Evolutionary conservation across 2,329 filamentous ascomycete species (phyloP).

Genomic region (Lasiodiplodia gonubiensis): DNA sequence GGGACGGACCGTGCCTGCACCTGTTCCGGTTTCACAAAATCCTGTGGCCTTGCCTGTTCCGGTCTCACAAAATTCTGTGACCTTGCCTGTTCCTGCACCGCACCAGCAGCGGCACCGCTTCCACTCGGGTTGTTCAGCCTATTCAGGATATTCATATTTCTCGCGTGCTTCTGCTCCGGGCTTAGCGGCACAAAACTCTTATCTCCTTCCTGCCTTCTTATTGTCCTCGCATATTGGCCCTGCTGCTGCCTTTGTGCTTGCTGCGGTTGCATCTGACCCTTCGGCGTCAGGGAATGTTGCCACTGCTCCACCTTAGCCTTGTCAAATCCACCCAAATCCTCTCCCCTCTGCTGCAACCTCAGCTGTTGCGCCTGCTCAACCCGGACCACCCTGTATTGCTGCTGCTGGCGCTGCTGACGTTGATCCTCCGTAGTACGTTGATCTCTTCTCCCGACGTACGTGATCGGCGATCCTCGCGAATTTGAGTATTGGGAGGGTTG

Average conservation of each 20-base stretch:
- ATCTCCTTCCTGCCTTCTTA: not conserved
- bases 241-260: not conserved
- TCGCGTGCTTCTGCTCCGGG: not conserved
- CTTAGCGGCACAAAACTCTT: slow-evolving; percentile 7
- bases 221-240: not conserved
- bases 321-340: slow-evolving; percentile 12
- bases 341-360: not conserved
- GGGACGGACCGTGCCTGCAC: not conserved
- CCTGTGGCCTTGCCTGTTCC: too few relatives aligned
- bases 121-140: not conserved
- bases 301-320: not conserved
- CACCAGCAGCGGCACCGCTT: not conserved
- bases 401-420: not conserved
- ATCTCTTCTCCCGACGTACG: not conserved
- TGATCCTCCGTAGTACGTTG: not conserved
- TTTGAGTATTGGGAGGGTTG: too few relatives aligned
- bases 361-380: not conserved
- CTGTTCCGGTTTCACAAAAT: not conserved
- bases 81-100: not conserved
- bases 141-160: not conserved
- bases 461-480: not conserved
- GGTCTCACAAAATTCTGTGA: not conserved
- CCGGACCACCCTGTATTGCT: not conserved
- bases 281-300: slow-evolving; percentile 12
- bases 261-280: not conserved